phyloP scores from a whole-genome alignment of 768 basidiomycete genomes.

The Auricularia sp. region DNA sequence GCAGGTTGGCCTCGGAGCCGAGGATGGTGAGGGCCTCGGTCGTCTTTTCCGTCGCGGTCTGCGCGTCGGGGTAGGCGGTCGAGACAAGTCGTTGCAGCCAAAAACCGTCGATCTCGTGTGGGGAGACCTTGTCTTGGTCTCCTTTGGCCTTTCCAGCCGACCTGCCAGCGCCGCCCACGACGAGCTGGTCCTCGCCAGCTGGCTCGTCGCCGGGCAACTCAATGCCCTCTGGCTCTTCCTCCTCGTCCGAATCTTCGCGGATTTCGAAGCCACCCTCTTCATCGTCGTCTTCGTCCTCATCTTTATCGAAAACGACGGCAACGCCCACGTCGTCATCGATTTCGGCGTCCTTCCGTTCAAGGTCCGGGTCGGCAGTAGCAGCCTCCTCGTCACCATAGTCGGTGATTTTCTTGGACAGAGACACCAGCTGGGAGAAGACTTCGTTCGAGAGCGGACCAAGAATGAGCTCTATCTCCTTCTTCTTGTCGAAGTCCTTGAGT shows the following conservation, averaged over 20 bases:
- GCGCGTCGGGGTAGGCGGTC: slow-evolving; percentile 85
- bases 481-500: slow-evolving; percentile 94
- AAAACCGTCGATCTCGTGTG: slow-evolving; percentile 90
- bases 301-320: slow-evolving; percentile 95
- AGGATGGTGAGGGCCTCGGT: slow-evolving; percentile 74
- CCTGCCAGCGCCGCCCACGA: slow-evolving; percentile 54
- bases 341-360: slow-evolving; percentile 72
- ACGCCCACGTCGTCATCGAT: slow-evolving; percentile 97
- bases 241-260: slow-evolving; percentile 69
- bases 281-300: slow-evolving; percentile 76
- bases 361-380: slow-evolving; percentile 62
- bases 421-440: slow-evolving; percentile 71
- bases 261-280: slow-evolving; percentile 88
- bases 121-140: slow-evolving; percentile 74
- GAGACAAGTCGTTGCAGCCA: slow-evolving; percentile 96
- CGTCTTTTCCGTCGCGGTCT: slow-evolving; percentile 89
- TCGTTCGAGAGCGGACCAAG: slow-evolving; percentile 59
- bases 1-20: slow-evolving; percentile 73
- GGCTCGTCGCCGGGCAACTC: slow-evolving; percentile 21
- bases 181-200: slow-evolving; percentile 52
- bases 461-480: slow-evolving; percentile 79
- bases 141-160: slow-evolving; percentile 41
- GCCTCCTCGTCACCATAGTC: slow-evolving; percentile 91
- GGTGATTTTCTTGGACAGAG: slow-evolving; percentile 86
- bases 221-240: slow-evolving; percentile 30